Conservation (phyloP, 768 basidiomycete species). For the Coprinellus aureogranulatus region DNA sequence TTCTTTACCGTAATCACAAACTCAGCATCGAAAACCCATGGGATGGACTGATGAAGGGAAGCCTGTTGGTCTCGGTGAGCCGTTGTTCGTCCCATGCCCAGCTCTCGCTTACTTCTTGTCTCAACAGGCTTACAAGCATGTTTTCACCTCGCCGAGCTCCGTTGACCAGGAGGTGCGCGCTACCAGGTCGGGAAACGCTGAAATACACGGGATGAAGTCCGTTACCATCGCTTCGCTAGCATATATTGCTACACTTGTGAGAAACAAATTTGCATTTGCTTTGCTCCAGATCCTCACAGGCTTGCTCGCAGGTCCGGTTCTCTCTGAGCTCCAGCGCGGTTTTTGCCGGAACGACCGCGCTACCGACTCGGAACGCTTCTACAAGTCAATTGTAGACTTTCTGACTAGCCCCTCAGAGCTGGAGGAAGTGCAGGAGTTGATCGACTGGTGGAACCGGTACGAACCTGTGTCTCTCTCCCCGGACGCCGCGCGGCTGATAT, state of each 20-base stretch:
- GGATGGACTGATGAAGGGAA: not conserved
- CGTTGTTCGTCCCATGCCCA: too few relatives aligned
- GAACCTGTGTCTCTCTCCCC: too few relatives aligned
- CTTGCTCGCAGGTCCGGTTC: too few relatives aligned
- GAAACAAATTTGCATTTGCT: too few relatives aligned
- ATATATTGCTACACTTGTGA: not conserved
- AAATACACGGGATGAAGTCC: not conserved
- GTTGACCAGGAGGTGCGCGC: not conserved
- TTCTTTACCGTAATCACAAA: not conserved
- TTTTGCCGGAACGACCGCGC: too few relatives aligned
- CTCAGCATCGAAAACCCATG: not conserved
- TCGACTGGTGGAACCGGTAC: too few relatives aligned
- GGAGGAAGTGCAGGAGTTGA: too few relatives aligned
- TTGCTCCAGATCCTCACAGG: not conserved
- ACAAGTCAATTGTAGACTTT: too few relatives aligned
- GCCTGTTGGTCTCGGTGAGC: not conserved
- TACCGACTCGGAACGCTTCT: too few relatives aligned
- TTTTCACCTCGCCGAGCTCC: not conserved
- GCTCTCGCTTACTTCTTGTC: not conserved
- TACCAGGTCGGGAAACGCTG: not conserved
- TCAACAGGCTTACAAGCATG: not conserved
- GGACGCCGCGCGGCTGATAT: too few relatives aligned
- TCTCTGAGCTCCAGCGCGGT: too few relatives aligned
- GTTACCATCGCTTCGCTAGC: not conserved
- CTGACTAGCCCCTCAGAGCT: too few relatives aligned